phyloP scores from a whole-genome alignment of 192 early-diverging fungal genomes.

The Bifiguratus adelaidae region DNA sequence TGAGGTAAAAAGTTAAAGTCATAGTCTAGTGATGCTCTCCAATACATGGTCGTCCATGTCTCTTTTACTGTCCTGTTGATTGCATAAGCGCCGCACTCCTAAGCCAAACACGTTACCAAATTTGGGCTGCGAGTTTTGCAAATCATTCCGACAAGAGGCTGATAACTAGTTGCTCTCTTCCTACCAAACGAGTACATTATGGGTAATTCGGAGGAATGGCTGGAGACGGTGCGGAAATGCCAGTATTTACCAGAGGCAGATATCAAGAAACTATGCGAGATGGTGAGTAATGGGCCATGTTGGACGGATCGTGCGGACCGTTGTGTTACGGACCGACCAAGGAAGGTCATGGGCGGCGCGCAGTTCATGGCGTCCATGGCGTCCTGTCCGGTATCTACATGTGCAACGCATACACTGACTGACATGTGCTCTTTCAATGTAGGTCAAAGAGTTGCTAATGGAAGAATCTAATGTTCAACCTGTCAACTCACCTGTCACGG shows the following conservation, averaged over 20 bases:
- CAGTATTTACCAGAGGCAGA: constrained; percentile 89
- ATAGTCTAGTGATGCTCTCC: too few species aligned
- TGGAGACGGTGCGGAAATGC: constrained; percentile 82
- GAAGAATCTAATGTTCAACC: constrained; percentile 99
- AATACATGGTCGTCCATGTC: too few species aligned
- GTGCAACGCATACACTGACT: background rate
- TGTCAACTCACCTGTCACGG: constrained; percentile 90
- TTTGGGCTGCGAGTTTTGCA: background rate
- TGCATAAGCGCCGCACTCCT: too few species aligned
- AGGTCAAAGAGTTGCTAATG: constrained; percentile 95
- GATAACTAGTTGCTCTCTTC: background rate
- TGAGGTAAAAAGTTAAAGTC: too few species aligned
- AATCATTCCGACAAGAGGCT: background rate
- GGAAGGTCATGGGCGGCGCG: too few species aligned
- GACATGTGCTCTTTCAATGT: background rate
- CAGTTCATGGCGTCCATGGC: too few species aligned
- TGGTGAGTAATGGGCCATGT: too few species aligned
- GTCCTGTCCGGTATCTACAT: too few species aligned
- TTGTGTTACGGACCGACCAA: too few species aligned
- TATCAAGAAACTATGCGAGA: constrained; percentile 97
- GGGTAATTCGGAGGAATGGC: constrained; percentile 92
- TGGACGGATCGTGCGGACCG: too few species aligned
- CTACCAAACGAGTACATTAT: constrained; percentile 18
- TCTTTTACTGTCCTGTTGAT: too few species aligned
- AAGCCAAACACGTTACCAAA: background rate